Conservation (phyloP, 2,329 filamentous ascomycete species). For the Colletotrichum sp. region DNA sequence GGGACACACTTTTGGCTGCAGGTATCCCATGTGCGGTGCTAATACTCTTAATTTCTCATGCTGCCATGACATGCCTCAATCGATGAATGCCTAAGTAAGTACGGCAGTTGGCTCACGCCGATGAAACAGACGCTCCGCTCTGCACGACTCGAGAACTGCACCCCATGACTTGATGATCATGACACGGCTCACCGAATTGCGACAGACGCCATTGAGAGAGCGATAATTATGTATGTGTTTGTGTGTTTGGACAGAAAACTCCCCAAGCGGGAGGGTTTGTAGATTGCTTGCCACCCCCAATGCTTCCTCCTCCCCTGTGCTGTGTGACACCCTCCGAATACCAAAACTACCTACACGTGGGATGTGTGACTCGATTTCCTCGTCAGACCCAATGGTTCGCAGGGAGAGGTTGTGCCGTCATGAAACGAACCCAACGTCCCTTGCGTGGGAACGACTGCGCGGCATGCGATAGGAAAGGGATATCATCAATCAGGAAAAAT, state of each 20-base stretch:
- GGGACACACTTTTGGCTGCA: too few species aligned
- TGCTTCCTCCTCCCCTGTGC: not conserved
- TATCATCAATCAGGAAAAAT: slow-evolving; percentile 18
- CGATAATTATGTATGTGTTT: not conserved
- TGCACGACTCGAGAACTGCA: not conserved
- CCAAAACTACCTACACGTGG: slow-evolving; percentile 10
- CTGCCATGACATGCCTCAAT: not conserved
- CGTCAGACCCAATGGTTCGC: not conserved
- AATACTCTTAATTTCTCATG: not conserved
- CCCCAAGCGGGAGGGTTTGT: slow-evolving; percentile 1
- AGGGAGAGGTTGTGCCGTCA: not conserved
- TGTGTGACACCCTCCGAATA: not conserved
- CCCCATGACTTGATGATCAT: not conserved
- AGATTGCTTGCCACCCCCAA: slow-evolving; percentile 11
- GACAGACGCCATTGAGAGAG: not conserved
- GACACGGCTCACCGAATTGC: not conserved
- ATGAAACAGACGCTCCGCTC: slow-evolving; percentile 1
- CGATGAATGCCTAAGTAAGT: not conserved
- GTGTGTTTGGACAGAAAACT: not conserved
- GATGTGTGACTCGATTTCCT: slow-evolving; percentile 11
- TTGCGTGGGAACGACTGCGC: slow-evolving; percentile 6
- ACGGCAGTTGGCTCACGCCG: not conserved
- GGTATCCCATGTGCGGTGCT: not conserved
- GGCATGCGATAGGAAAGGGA: slow-evolving; percentile 16
- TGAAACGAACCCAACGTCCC: not conserved